Conservation (phyloP, 805 yeast species). For the Grigorovia yakushimaensis region DNA sequence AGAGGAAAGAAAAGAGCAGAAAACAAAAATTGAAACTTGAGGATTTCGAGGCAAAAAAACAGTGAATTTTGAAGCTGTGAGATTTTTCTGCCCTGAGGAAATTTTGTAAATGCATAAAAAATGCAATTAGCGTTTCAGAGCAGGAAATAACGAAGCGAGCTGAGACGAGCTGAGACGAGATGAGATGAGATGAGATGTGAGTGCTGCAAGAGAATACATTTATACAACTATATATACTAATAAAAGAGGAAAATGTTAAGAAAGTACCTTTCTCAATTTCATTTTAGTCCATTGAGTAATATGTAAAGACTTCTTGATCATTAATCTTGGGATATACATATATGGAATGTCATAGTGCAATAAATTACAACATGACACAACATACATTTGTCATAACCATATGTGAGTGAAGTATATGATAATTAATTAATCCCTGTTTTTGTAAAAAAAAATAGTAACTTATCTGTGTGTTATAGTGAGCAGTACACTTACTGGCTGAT, state of each 20-base stretch:
- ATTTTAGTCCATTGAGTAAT: conserved; percentile 7
- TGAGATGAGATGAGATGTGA: too few species aligned
- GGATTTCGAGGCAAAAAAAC: too few species aligned
- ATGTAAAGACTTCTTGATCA: conserved; percentile 18
- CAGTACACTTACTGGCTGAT: neutral
- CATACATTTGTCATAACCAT: neutral
- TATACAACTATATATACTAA: neutral
- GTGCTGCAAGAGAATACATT: too few species aligned
- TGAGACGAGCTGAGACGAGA: too few species aligned
- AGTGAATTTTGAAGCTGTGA: too few species aligned
- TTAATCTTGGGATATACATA: conserved; percentile 11
- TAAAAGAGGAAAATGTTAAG: conserved; percentile 8
- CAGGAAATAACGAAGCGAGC: too few species aligned
- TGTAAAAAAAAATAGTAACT: neutral
- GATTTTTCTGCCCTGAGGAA: too few species aligned
- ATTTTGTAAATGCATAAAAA: neutral
- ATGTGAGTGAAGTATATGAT: neutral
- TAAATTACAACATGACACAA: too few species aligned
- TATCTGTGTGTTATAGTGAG: neutral
- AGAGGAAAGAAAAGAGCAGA: neutral
- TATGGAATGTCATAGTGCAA: neutral
- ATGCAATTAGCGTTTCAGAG: too few species aligned
- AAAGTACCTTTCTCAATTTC: conserved; percentile 16
- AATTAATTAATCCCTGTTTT: neutral
- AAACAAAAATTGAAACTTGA: too few species aligned